Base-by-base conservation (phyloP, 2,329 filamentous ascomycete species). In the Trichoderma simmonsii region DNA sequence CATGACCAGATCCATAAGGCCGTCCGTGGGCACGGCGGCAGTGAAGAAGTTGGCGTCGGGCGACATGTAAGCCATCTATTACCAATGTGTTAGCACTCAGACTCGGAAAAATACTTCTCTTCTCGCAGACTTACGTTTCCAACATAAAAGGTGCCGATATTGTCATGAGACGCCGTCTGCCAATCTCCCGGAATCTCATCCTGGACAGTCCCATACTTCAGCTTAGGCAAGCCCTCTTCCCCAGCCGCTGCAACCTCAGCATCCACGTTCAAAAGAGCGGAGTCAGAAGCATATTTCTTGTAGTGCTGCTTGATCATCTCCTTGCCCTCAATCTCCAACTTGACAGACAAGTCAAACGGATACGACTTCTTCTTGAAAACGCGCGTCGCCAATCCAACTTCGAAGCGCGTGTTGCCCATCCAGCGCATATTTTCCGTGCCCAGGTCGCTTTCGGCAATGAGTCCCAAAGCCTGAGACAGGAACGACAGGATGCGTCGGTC, bases 391-490 rank as follows among this genome's bases (percentile, higher is more conserved):
- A 97, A 90, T 7, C 96, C 96, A 77, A 92, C 92, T 0, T 93
- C 94, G 77, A 99, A 99, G 69, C 96, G 89, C 34, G 90, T 86
- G 62, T 88, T 87, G 21, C 96, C 96, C 92, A 99, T 95, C 95
- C 95, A 98, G 57, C 96, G 91, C 74, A 98, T 83, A 78, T 97
- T 85, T 77, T 99, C 96, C 0, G 96, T 99, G 3, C 89, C 95
- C 14, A 99, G 85, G 81, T 99, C 96, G 63, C 89, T 89, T 78
- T 98, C 96, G 1, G 96, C 96, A 48, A 98, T 89, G 73, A 98
- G 92, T 26, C 96, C 96, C 30, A 97, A 87, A 0, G 93, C 88
- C 80, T 98, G 96, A 11, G 94, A 97, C 57, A 98, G 86, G 82
- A 98, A 98, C 21, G 94, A 97, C 30, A 98, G 85, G 6, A 87